Base-by-base conservation (phyloP, 2,329 filamentous ascomycete species). In the Fusarium begoniae region DNA sequence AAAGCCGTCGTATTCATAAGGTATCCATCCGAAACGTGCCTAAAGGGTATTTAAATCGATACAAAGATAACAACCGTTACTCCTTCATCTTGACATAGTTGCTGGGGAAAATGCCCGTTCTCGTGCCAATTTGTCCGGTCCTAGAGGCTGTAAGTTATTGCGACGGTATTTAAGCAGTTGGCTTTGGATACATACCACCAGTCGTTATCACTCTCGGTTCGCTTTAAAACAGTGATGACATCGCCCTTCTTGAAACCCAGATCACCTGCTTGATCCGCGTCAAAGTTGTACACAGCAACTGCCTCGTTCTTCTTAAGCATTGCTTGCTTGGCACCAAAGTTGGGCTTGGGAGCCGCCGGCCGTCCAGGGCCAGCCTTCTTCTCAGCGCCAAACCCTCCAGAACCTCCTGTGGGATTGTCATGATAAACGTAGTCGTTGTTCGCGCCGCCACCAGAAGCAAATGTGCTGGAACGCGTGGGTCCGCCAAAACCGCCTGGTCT, bases 191-290 rank as follows among this genome's bases (percentile, higher is more conserved):
- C 90, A 77, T 87, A 93, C 91, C 96, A 98, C 96, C 96, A 98
- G 82, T 98, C 96, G 65, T 95, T 95, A 66, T 94, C 93, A 77
- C 93, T 98, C 9, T 98, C 94, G 10, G 96, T 98, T 83, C 93
- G 93, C 86, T 99, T 98, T 65, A 97, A 82, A 66, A 99, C 95
- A 2, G 95, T 98, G 75, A 99, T 98, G 64, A 98, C 83, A 37
- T 99, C 96, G 26, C 96, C 96, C 87, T 99, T 99, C 86, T 97
- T 98, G 84, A 99, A 99, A 0, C 92, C 94, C 64, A 98, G 82
- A 81, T 99, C 96, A 9, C 96, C 96, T 1, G 94, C 91, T 82
- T 98, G 95, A 79, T 98, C 96, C 1, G 95, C 92, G 72, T 98
- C 96, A 80, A 99, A 99, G 5, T 94, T 98, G 83, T 93, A 98